Conservation (phyloP, 2,329 filamentous ascomycete genomes). For the Didymellaceae sp. region DNA sequence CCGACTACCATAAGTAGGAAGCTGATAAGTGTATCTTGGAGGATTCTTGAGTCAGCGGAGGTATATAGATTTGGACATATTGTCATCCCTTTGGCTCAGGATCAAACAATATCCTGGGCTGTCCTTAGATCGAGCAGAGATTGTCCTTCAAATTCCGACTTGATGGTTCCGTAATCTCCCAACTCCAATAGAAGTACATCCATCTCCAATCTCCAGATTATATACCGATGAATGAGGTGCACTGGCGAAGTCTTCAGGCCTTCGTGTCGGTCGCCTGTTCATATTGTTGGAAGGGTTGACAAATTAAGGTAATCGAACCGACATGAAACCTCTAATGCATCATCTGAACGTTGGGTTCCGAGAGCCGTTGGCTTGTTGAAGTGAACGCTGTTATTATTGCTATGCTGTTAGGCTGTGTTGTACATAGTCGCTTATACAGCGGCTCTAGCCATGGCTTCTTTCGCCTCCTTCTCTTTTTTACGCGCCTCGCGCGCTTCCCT, state of each 20-base stretch:
- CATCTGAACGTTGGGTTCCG: too few relatives aligned
- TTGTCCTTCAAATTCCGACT: not conserved
- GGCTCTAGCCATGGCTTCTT: conserved; percentile 31
- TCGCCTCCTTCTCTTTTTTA: conserved; percentile 66
- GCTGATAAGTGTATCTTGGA: too few relatives aligned
- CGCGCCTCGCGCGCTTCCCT: conserved; percentile 72
- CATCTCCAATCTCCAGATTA: too few relatives aligned
- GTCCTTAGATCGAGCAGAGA: not conserved
- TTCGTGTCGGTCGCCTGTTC: too few relatives aligned
- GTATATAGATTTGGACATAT: not conserved
- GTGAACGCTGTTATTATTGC: not conserved
- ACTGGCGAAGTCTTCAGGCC: too few relatives aligned
- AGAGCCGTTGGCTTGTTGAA: not conserved
- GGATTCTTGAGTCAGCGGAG: not conserved
- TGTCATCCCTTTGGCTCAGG: not conserved
- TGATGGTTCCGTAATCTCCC: too few relatives aligned
- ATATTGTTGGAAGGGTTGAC: too few relatives aligned
- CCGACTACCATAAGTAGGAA: too few relatives aligned
- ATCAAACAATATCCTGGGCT: not conserved
- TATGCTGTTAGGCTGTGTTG: conserved; percentile 17
- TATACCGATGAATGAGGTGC: too few relatives aligned
- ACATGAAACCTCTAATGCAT: too few relatives aligned
- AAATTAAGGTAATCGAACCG: too few relatives aligned
- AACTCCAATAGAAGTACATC: too few relatives aligned
- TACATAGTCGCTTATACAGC: conserved; percentile 26